Percentiles rank a stretch among this genome's conserved stretches.
Conservation (phyloP, 345 rosid genomes). For the Gossypium anomalum region DNA sequence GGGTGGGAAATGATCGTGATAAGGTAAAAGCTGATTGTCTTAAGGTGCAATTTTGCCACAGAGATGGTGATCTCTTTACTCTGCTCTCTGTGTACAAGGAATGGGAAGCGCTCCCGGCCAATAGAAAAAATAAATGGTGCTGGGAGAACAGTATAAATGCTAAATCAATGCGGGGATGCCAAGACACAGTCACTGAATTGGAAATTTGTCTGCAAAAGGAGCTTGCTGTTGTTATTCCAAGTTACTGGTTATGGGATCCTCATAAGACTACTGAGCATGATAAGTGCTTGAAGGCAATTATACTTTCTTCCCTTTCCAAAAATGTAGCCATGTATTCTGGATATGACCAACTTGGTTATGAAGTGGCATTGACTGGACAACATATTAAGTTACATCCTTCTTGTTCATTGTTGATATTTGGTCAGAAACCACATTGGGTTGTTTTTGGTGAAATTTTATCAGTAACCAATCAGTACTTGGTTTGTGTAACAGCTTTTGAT, state of each 20-base stretch:
- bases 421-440: slow-evolving; percentile 83
- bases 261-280: slow-evolving; percentile 36
- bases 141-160: slow-evolving; percentile 94
- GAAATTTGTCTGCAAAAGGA: slow-evolving; percentile 64
- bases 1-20: slow-evolving; percentile 67
- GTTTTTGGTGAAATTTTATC: slow-evolving; percentile 81
- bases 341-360: slow-evolving; percentile 75
- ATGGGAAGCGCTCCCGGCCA: slow-evolving; percentile 59
- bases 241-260: slow-evolving; percentile 70
- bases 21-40: slow-evolving; percentile 74
- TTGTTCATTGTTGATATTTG: slow-evolving; percentile 71
- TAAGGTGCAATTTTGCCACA: slow-evolving; percentile 83
- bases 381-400: slow-evolving; percentile 80
- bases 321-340: slow-evolving; percentile 89
- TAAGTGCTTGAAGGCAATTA: slow-evolving; percentile 49
- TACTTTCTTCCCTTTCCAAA: slow-evolving; percentile 71
- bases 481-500: slow-evolving; percentile 85
- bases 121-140: slow-evolving; percentile 73
- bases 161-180: slow-evolving; percentile 85
- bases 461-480: slow-evolving; percentile 53
- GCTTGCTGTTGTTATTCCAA: slow-evolving; percentile 51
- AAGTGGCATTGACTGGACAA: slow-evolving; percentile 75
- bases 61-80: slow-evolving; percentile 75
- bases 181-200: slow-evolving; percentile 67
- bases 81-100: slow-evolving; percentile 78